Conservation (phyloP, 108 stramenopile genomes). For the Nitzschia putrida region DNA sequence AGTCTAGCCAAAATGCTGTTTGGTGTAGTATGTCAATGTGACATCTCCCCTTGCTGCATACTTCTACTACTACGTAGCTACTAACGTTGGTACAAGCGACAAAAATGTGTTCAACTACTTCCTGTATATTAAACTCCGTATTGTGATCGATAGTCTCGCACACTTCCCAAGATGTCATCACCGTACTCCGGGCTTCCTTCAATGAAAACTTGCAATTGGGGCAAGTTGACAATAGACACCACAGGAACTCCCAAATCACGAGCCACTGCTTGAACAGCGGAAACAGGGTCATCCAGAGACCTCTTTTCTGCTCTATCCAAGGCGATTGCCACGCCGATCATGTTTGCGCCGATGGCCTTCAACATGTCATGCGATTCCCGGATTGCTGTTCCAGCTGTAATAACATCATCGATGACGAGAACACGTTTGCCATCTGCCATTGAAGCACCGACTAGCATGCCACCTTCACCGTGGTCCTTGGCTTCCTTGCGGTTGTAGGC, state of each 20-base stretch:
- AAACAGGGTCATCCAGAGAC: conserved; percentile 78
- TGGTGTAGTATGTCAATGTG: no score
- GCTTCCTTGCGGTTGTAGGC: conserved; percentile 98
- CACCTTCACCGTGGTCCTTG: conserved; percentile 99
- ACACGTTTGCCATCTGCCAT: conserved; percentile 86
- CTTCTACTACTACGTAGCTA: no score
- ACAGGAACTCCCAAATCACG: conserved; percentile 86
- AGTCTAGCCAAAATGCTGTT: no score
- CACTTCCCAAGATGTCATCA: conserved; percentile 56
- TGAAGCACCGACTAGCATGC: conserved; percentile 89
- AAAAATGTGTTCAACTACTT: no score
- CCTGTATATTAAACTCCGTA: conserved; percentile 64
- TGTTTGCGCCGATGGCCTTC: conserved; percentile 70
- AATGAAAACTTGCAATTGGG: conserved; percentile 81
- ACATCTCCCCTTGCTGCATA: no score
- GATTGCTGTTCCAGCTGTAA: conserved; percentile 98
- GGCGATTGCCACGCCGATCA: conserved; percentile 92
- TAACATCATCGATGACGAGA: conserved; percentile 98
- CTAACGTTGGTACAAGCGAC: no score
- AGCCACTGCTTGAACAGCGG: conserved; percentile 90
- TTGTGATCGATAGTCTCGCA: conserved; percentile 67
- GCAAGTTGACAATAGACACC: conserved; percentile 84
- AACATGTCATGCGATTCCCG: conserved; percentile 90
- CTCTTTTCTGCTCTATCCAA: conserved; percentile 94
- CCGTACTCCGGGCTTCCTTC: conserved; percentile 60